These are phyloP conservation scores for Cryptosporidium baileyi DNA, from an alignment of 169 alveolate species.

Conservation along the genomic window DNA sequence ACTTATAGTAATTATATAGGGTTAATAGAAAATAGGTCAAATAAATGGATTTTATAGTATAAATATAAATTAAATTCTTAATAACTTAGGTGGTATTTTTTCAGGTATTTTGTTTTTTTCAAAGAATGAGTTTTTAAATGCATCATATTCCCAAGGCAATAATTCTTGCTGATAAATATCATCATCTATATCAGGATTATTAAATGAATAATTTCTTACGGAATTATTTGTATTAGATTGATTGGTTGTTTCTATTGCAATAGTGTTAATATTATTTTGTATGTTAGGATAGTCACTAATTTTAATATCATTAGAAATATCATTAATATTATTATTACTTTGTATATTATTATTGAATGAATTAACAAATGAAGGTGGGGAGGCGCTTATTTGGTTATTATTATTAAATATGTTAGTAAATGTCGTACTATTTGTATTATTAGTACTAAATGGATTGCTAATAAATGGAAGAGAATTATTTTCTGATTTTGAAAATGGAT, in stretches of 20 bases:
- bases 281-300: neutral
- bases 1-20: neutral
- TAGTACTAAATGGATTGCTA: neutral
- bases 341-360: neutral
- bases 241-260: neutral
- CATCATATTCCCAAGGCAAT: conserved; percentile 29
- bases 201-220: neutral
- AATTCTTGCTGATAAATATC: neutral
- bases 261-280: neutral
- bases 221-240: neutral
- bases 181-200: conserved; percentile 8
- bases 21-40: neutral
- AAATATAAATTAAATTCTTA: neutral
- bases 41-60: no score
- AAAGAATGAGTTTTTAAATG: conserved; percentile 3
- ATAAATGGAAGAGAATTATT: neutral
- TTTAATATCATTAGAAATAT: neutral
- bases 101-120: conserved; percentile 48
- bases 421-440: neutral
- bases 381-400: no score
- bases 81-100: conserved; percentile 49
- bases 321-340: neutral
- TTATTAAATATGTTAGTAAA: no score
- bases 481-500: neutral
- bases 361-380: neutral